These are phyloP conservation scores for Pelargonium citronellum DNA, from an alignment of 441 rosid species.

Conservation along the genomic window DNA sequence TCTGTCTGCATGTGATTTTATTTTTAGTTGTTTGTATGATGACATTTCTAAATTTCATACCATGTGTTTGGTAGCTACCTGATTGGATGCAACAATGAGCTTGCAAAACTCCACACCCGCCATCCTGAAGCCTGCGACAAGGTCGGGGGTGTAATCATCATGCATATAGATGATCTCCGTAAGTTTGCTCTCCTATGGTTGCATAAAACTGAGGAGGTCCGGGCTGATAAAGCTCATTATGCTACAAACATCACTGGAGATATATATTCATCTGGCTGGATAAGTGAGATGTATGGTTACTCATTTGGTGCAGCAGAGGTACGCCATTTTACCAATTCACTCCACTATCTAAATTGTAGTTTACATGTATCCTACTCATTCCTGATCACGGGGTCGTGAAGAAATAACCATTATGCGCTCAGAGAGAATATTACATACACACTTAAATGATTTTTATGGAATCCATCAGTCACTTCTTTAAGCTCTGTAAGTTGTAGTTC, in stretches of 20 bases:
- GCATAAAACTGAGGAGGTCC: slow-evolving; percentile 95
- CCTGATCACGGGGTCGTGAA: background rate
- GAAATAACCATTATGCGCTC: slow-evolving; percentile 2
- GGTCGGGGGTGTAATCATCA: slow-evolving; percentile 95
- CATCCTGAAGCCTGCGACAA: slow-evolving; percentile 92
- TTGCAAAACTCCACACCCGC: slow-evolving; percentile 85
- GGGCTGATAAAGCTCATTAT: slow-evolving; percentile 92
- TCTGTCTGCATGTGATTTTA: too few relatives aligned
- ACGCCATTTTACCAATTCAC: slow-evolving; percentile 12
- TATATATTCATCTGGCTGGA: slow-evolving; percentile 89
- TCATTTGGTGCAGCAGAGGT: slow-evolving; percentile 99
- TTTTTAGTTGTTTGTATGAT: background rate
- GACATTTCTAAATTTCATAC: background rate
- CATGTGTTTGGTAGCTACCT: slow-evolving; percentile 56
- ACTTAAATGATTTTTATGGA: too few relatives aligned
- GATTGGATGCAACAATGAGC: slow-evolving; percentile 91
- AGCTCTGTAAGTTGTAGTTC: too few relatives aligned
- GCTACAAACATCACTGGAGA: slow-evolving; percentile 87
- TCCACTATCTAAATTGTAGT: background rate
- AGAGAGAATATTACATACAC: background rate
- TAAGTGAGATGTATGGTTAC: slow-evolving; percentile 98
- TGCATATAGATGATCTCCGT: slow-evolving; percentile 94
- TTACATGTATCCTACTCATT: background rate
- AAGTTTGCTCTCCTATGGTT: slow-evolving; percentile 82
- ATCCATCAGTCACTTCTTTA: too few relatives aligned